Conservation (phyloP, 352 stramenopile species). For the Phytophthora citrophthora region DNA sequence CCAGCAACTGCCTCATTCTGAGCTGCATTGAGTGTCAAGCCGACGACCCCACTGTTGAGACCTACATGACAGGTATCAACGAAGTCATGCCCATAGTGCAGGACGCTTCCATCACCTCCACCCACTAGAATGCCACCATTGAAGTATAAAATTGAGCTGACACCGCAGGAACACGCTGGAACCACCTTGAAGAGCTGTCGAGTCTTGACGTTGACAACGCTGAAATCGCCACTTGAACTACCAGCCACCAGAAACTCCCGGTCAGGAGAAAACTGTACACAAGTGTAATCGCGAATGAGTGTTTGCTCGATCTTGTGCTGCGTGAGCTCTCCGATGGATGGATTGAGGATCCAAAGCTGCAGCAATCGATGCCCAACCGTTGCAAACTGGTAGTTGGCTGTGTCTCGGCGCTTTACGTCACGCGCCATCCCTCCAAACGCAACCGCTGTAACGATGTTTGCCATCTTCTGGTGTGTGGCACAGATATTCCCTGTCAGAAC, state of each 20-base stretch:
- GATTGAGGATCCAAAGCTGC: constrained; percentile 89
- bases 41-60: constrained; percentile 73
- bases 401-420: constrained; percentile 93
- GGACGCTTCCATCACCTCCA: constrained; percentile 87
- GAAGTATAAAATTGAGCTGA: constrained; percentile 67
- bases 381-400: constrained; percentile 87
- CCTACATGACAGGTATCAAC: constrained; percentile 72
- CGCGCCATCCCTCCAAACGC: constrained; percentile 85
- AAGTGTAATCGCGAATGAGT: constrained; percentile 85
- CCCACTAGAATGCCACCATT: constrained; percentile 65
- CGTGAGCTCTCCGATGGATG: constrained; percentile 76
- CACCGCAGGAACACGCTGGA: constrained; percentile 81
- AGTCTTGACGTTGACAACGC: constrained; percentile 81
- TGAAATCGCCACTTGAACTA: constrained; percentile 89
- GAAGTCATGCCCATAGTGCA: constrained; percentile 79
- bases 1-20: constrained; percentile 79
- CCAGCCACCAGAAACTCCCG: constrained; percentile 83
- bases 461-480: constrained; percentile 78
- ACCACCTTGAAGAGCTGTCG: constrained; percentile 72
- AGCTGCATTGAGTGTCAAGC: constrained; percentile 60
- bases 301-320: constrained; percentile 78
- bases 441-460: constrained; percentile 62
- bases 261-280: constrained; percentile 82
- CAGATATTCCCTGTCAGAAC: constrained; percentile 89
- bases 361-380: constrained; percentile 78